phyloP scores from a whole-genome alignment of 495 filamentous ascomycete species.

The Evansstolkia leycettana region DNA sequence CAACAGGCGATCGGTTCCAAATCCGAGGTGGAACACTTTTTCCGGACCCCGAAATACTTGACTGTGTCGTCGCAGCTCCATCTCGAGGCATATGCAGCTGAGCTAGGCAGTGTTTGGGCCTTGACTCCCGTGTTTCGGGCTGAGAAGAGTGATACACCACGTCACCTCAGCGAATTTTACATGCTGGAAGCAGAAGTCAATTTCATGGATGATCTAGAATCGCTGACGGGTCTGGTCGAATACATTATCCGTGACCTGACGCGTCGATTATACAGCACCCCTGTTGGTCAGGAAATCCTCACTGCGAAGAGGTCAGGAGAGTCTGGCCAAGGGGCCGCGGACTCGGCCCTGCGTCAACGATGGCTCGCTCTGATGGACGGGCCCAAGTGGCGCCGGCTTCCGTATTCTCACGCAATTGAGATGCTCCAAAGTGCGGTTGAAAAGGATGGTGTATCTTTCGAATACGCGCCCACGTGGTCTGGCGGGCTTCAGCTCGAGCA shows the following conservation, averaged over 20 bases:
- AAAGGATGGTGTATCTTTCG: conserved; percentile 41
- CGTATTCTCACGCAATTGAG: conserved; percentile 68
- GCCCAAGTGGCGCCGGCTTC: conserved; percentile 66
- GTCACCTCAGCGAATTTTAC: conserved; percentile 95
- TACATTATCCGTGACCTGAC: conserved; percentile 56
- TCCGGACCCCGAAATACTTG: conserved; percentile 82
- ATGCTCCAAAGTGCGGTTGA: conserved; percentile 47
- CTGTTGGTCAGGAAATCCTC: conserved; percentile 51
- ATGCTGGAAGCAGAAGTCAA: conserved; percentile 90
- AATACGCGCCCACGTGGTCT: conserved; percentile 56
- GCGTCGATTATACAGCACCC: conserved; percentile 38
- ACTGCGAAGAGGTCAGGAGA: conserved; percentile 26
- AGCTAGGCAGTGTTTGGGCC: conserved; percentile 86
- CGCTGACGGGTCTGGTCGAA: conserved; percentile 70
- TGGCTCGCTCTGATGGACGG: conserved; percentile 54
- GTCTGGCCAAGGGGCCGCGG: conserved; percentile 19
- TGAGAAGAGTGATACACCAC: conserved; percentile 85
- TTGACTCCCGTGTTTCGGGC: conserved; percentile 89
- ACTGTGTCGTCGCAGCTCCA: conserved; percentile 94
- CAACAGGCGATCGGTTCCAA: conserved; percentile 20
- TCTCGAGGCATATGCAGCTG: conserved; percentile 81
- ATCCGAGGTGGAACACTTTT: conserved; percentile 44
- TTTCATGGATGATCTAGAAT: conserved; percentile 57
- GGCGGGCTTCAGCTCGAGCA: conserved; percentile 79
- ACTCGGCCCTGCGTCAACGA: conserved; percentile 44